These are phyloP conservation scores for Pseudopithomyces maydicus DNA, from an alignment of 2,329 filamentous ascomycete species.

Conservation along the genomic window DNA sequence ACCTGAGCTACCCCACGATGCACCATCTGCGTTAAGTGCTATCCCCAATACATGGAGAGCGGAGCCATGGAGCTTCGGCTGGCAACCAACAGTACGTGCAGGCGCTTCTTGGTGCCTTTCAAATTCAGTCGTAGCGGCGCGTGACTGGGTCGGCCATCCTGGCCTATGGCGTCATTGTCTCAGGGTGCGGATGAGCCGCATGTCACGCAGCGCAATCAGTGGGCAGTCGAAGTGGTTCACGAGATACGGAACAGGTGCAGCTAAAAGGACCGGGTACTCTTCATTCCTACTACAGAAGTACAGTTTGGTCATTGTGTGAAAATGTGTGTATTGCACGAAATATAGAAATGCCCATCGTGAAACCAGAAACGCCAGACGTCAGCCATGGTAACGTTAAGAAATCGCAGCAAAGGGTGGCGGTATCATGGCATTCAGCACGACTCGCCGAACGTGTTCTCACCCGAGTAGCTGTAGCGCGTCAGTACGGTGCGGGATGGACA, in stretches of 20 bases:
- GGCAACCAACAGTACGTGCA: neutral
- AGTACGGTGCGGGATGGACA: constrained; percentile 14
- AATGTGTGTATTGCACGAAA: constrained; percentile 23
- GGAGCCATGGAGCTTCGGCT: neutral
- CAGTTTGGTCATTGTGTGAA: neutral
- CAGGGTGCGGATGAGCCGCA: constrained; percentile 33
- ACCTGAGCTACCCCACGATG: neutral
- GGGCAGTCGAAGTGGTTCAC: constrained; percentile 12
- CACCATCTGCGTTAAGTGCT: neutral
- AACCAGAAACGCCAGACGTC: constrained; percentile 35
- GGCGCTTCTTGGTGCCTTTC: neutral
- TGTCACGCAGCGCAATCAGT: constrained; percentile 31
- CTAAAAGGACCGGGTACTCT: constrained; percentile 20
- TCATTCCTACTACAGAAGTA: constrained; percentile 23
- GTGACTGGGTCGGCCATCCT: constrained; percentile 20
- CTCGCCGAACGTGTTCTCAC: constrained; percentile 96
- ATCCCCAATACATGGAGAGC: neutral
- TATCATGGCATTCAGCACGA: constrained; percentile 34
- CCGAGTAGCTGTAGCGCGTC: constrained; percentile 71
- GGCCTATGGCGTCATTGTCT: constrained; percentile 41
- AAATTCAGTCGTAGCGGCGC: neutral
- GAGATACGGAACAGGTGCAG: constrained; percentile 2
- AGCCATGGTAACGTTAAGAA: constrained; percentile 21
- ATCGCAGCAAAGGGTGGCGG: constrained; percentile 1
- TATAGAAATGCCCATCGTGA: constrained; percentile 4